Conservation (phyloP, 257 asterid species). For the Penstemon eatonii region DNA sequence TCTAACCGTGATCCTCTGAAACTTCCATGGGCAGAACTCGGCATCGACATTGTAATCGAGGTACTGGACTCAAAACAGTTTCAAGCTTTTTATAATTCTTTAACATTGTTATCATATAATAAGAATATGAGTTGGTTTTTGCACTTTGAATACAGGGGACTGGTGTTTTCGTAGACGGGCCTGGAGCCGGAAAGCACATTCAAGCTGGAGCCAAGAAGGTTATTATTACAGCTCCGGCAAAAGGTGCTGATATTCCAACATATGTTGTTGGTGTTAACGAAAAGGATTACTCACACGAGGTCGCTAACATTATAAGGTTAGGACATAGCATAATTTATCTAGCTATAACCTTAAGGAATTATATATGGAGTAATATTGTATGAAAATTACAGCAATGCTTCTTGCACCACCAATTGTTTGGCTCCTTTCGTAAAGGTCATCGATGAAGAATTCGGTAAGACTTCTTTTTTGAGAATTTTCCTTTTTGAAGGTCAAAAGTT, state of each 20-base stretch:
- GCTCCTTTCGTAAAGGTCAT: conserved; percentile 88
- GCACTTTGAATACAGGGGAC: conserved; percentile 49
- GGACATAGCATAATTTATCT: neutral
- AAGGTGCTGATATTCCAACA: conserved; percentile 94
- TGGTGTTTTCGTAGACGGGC: conserved; percentile 92
- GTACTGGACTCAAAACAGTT: too few species aligned
- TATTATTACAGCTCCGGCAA: conserved; percentile 92
- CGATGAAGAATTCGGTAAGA: conserved; percentile 82
- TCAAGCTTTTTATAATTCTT: too few species aligned
- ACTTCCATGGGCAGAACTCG: conserved; percentile 95
- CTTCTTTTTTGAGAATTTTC: neutral
- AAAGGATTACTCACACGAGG: conserved; percentile 72
- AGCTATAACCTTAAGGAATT: neutral
- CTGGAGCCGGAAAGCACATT: conserved; percentile 96
- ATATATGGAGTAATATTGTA: neutral
- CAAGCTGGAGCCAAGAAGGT: conserved; percentile 99
- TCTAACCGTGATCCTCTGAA: conserved; percentile 84
- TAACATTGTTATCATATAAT: too few species aligned
- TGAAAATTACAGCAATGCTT: conserved; percentile 72
- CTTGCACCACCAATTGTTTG: conserved; percentile 96
- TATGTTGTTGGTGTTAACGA: conserved; percentile 91
- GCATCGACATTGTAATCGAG: conserved; percentile 88
- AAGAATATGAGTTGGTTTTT: too few species aligned
- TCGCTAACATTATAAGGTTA: conserved; percentile 79
- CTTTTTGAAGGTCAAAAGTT: neutral